Evolutionary conservation across 2,329 filamentous ascomycete genomes (phyloP), one percentile per base, ranked within the genome.

Genomic region (Fusarium poae): DNA sequence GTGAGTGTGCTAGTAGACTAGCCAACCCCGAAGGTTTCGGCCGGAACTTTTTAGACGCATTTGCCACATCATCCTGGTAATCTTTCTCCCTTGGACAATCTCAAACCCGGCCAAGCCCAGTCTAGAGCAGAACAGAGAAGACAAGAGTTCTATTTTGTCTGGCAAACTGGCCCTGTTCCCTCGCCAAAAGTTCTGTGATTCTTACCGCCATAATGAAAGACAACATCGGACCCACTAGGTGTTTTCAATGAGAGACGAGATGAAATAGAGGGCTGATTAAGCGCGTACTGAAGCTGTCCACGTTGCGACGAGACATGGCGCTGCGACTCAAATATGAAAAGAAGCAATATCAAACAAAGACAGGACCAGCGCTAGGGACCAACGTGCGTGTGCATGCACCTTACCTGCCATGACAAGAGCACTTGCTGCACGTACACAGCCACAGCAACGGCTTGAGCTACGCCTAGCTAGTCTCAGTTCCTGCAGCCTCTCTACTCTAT

Each of bases 301-400:
- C 68, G 67, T 71, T 71, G 58, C 59, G 53, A 62, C 62, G 62
- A 73, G 67, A 73, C 71, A 73, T 66, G 64, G 70, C 57, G 68
- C 66, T 52, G 61, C 59, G 57, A 65, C 58, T 60, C 57, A 44
- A 65, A 51, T 56, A 45, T 59, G 29, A 65, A 63, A 46, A 65
- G 60, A 67, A 73, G 65, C 62, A 73, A 71, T 57, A 64, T 65
- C 59, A 67, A 61, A 63, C 56, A 68, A 56, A 57, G 62, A 65
- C 52, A 69, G 48, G 49, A 51, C 56, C 58, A 69, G 39, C 58
- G 57, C 67, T 66, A 64, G 45, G 53, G 51, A 49, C 61, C 49
- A 68, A 55, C 63, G 60, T 57, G 58, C 35, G 46, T 49, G 21
- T 63, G 58, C 57, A 50, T 60, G 46, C 53, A 65, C 34, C 34